A percentile compares a stretch with the other conserved stretches of the same genome.
Evolutionary conservation across 345 rosid genomes (phyloP).

Genomic region (Euphorbia peplus): DNA sequence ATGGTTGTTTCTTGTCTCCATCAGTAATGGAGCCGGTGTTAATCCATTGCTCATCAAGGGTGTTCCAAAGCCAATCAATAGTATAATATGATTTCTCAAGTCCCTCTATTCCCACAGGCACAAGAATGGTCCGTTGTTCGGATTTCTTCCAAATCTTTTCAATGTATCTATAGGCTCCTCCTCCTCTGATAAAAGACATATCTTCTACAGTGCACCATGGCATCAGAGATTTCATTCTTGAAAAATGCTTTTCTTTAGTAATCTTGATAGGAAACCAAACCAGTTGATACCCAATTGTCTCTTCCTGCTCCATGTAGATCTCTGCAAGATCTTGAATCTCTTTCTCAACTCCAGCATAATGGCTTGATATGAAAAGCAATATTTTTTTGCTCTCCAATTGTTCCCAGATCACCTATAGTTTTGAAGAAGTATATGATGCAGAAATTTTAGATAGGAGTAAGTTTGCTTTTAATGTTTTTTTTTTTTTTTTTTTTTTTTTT

Average conservation of each 20-base stretch:
- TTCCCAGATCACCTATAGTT: not conserved
- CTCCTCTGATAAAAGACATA: slow-evolving; percentile 29
- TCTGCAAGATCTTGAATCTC: slow-evolving; percentile 31
- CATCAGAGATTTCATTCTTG: slow-evolving; percentile 23
- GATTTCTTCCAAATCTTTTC: slow-evolving; percentile 28
- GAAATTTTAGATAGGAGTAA: no score
- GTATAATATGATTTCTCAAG: slow-evolving; percentile 24
- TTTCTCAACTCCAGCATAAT: slow-evolving; percentile 30
- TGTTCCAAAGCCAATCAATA: not conserved
- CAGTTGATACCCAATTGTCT: slow-evolving; percentile 24
- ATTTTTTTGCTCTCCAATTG: slow-evolving; percentile 26
- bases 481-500: no score
- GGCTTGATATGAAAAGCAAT: slow-evolving; percentile 35
- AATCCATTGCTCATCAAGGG: not conserved
- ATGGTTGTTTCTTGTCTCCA: not conserved
- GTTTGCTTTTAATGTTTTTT: no score
- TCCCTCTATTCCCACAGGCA: slow-evolving; percentile 26
- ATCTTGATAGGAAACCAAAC: slow-evolving; percentile 50
- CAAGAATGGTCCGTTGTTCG: slow-evolving; percentile 24
- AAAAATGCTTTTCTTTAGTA: slow-evolving; percentile 27
- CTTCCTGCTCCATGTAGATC: slow-evolving; percentile 21
- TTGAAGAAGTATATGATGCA: no score
- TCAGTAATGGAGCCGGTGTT: no score
- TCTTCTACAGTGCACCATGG: slow-evolving; percentile 33
- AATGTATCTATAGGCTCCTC: slow-evolving; percentile 31